Base-by-base conservation (phyloP, 2,329 filamentous ascomycete species). In the Claviceps quebecensis region DNA sequence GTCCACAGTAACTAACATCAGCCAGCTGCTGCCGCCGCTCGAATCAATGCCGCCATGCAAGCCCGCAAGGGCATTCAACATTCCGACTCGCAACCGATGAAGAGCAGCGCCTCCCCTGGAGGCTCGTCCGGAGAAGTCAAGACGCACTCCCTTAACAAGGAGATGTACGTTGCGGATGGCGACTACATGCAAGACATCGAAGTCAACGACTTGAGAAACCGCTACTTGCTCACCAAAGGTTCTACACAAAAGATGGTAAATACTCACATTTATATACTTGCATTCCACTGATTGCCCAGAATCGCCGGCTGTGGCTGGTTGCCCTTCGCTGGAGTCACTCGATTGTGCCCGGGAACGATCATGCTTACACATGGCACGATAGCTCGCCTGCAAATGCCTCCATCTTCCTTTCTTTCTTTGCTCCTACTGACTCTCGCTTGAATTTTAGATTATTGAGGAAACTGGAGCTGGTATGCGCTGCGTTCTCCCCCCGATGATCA, bases 221-320 rank as follows among this genome's bases (percentile, higher is more conserved):
- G 91, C 61, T 98, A 98, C 69, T 85, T 90, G 67, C 78, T 98
- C 72, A 98, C 91, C 57, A 97, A 96, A 75, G 89, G 90, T 63
- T 86, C 88, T 62, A 95, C 89, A 58, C 93, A 97, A 77, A 95
- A 95, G 81, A 95, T 93, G 91, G 93, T 98, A 96, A 95, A 85
- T 90, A 84, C 70, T 37, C 16, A 37, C 90, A 84, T 70, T 37
- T 8, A 47, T 14, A 71, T 78, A 48, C 40, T 46, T 48, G 53
- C 44, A 36, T 50, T 60, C 54, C 64, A 72, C 63, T 69, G 64
- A 69, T 66, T 56, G 49, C 60, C 61, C 59, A 65, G 61, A 63
- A 64, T 63, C 59, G 56, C 60, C 60, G 58, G 59, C 58, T 60
- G 58, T 60, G 61, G 60, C 61, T 63, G 63, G 56, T 40, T 37